phyloP scores from a whole-genome alignment of 257 asterid genomes.

The Paulownia fortunei region DNA sequence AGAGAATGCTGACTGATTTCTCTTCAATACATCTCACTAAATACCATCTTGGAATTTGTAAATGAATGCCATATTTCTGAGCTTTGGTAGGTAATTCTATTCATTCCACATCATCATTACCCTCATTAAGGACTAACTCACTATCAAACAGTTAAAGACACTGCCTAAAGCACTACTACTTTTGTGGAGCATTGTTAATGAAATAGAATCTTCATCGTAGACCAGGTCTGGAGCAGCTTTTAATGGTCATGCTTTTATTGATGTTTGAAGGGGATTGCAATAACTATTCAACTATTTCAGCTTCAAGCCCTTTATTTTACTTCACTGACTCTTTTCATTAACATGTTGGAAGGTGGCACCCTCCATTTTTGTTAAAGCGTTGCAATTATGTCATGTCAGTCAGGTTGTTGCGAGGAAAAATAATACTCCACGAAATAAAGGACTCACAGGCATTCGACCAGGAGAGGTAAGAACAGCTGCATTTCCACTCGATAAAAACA shows the following conservation, averaged over 20 bases:
- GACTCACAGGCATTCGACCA: conserved; percentile 63
- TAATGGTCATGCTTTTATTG: neutral
- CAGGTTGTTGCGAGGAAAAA: neutral
- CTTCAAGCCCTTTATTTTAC: neutral
- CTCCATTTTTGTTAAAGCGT: neutral
- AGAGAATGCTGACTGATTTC: neutral
- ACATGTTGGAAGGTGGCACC: neutral
- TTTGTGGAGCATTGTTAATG: neutral
- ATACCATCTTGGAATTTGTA: neutral
- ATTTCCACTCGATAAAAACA: conserved; percentile 49
- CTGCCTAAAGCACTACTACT: neutral
- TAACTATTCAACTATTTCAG: conserved; percentile 6
- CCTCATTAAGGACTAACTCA: neutral
- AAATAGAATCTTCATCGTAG: conserved; percentile 14
- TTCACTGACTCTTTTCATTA: neutral
- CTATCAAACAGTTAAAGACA: neutral
- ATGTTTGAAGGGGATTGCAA: neutral
- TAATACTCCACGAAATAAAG: neutral
- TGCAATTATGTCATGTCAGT: neutral
- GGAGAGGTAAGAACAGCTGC: conserved; percentile 78
- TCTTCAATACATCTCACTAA: neutral
- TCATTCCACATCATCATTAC: conserved; percentile 4
- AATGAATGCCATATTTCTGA: neutral
- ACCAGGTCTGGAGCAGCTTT: neutral
- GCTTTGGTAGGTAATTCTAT: conserved; percentile 5